Evolutionary conservation across 2,329 filamentous ascomycete genomes (phyloP).

Genomic region (Dichotomopilus funicola): DNA sequence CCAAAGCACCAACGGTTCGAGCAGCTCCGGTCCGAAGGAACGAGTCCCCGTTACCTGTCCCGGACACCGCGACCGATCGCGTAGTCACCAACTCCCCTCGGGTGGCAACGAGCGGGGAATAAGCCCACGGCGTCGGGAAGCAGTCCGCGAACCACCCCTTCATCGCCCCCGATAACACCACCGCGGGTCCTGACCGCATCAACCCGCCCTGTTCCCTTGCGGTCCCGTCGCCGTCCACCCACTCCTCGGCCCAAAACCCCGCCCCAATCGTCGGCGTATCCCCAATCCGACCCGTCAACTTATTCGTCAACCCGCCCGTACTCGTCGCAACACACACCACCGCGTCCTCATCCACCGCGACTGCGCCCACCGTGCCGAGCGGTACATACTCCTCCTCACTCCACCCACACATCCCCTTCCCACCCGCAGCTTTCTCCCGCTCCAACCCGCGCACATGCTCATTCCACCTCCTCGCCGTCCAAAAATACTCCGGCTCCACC

Average conservation of each 20-base stretch:
- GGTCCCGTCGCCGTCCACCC: conserved; percentile 45
- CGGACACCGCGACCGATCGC: conserved; percentile 56
- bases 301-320: conserved; percentile 80
- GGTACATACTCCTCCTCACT: conserved; percentile 61
- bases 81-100: conserved; percentile 26
- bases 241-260: conserved; percentile 87
- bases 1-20: conserved; percentile 66
- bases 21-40: conserved; percentile 69
- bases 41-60: conserved; percentile 83
- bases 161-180: conserved; percentile 39
- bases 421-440: conserved; percentile 37
- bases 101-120: conserved; percentile 28
- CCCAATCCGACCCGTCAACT: conserved; percentile 75
- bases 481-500: conserved; percentile 68
- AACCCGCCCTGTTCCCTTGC: not conserved
- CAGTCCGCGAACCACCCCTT: conserved; percentile 52
- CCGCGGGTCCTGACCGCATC: conserved; percentile 20
- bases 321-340: conserved; percentile 62
- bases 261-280: conserved; percentile 80
- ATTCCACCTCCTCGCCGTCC: conserved; percentile 65
- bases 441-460: conserved; percentile 54
- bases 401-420: conserved; percentile 47
- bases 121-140: conserved; percentile 43
- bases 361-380: conserved; percentile 78
- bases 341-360: conserved; percentile 71